Evolutionary conservation across 495 filamentous ascomycete species (phyloP), one percentile per base, ranked within the genome.

Genomic region (Neurospora sp.): DNA sequence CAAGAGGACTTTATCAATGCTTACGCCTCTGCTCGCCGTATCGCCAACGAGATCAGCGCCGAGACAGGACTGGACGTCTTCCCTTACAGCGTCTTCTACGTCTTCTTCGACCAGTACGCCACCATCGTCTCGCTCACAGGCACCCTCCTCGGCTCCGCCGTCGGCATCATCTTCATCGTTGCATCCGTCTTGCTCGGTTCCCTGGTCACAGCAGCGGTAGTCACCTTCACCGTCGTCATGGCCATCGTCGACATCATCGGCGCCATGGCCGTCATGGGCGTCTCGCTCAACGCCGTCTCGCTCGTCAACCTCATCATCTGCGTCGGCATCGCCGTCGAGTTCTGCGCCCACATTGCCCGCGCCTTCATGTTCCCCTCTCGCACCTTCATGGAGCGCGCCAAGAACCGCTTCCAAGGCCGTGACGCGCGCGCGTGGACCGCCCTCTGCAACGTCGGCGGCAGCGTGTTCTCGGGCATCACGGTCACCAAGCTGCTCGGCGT

Each of bases 251-350:
- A 97, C 81, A 94, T 99, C 78, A 91, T 97, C 75, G 96, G 94
- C 69, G 89, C 93, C 40, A 98, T 99, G 96, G 93, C 94, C 1
- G 79, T 97, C 40, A 90, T 91, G 73, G 86, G 89, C 71, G 94
- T 99, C 31, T 95, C 92, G n/a, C 88, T 99, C 69, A 99, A 99
- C 77, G 96, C 96, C 18, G 93, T 99, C 44, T 94, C 92, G 14
- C 88, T 99, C n/a, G 96, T 98, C 77, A 99, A 99, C 81, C 82
- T 99, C 69, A 91, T 99, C 75, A 99, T 99, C 77, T 97, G 93
- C 78, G 92, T 98, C 38, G 96, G 96, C 71, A 99, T 99, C 77
- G 89, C 88, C 23, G 95, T 99, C 66, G 96, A 98, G 81, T 99
- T 99, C 79, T 98, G 96, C 83, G 96, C 96, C 2, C 96, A 99